Percentiles rank a stretch among this genome's conserved stretches.
phyloP scores from a whole-genome alignment of 495 filamentous ascomycete genomes.

The Xylaria venustula region DNA sequence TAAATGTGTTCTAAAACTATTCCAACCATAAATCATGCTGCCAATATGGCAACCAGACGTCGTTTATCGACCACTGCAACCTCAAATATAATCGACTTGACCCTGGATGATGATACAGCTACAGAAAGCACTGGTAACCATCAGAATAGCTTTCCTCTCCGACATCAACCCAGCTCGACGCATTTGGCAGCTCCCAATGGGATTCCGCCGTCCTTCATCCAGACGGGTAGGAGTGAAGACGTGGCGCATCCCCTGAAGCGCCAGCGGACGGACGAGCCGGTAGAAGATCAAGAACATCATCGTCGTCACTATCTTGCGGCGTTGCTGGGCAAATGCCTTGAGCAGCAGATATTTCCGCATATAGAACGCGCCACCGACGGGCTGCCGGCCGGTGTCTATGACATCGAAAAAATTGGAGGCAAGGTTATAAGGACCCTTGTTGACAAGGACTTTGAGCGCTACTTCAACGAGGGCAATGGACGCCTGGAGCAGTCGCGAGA shows the following conservation, averaged over 20 bases:
- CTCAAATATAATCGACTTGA: not conserved
- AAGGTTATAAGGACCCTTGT: constrained; percentile 22
- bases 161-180: not conserved
- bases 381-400: constrained; percentile 19
- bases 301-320: constrained; percentile 2
- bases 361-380: constrained; percentile 23
- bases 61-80: too few relatives aligned
- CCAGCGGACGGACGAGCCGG: not conserved
- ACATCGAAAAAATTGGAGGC: constrained; percentile 25
- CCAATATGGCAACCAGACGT: too few relatives aligned
- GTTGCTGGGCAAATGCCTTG: constrained; percentile 25
- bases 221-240: not conserved
- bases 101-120: not conserved
- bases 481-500: constrained; percentile 17
- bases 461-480: constrained; percentile 19
- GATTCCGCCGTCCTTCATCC: not conserved
- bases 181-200: not conserved
- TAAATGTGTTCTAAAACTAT: too few relatives aligned
- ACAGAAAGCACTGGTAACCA: not conserved
- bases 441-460: constrained; percentile 20
- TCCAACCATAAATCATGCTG: too few relatives aligned
- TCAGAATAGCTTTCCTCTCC: not conserved
- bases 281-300: not conserved
- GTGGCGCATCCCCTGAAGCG: not conserved
- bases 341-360: constrained; percentile 37